Conservation (phyloP, 208 protist species). For the Trypanosoma platydactyli region DNA sequence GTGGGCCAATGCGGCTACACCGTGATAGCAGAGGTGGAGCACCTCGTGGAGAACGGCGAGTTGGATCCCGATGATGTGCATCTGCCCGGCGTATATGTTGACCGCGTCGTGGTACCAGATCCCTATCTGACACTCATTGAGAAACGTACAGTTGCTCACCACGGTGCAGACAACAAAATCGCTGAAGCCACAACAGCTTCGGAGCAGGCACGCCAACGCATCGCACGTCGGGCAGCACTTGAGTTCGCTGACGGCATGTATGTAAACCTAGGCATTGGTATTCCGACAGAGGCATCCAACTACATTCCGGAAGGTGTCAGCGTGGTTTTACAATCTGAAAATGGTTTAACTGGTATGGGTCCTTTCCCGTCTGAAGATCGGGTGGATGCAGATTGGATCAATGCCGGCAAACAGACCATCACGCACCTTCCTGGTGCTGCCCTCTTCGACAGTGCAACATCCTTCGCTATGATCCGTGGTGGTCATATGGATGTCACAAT, state of each 20-base stretch:
- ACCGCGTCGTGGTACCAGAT: conserved; percentile 56
- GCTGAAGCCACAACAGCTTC: conserved; percentile 9
- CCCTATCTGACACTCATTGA: conserved; percentile 55
- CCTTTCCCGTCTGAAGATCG: conserved; percentile 76
- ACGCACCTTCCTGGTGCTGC: conserved; percentile 93
- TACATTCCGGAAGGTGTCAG: conserved; percentile 66
- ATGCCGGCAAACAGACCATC: conserved; percentile 95
- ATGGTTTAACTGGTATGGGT: conserved; percentile 89
- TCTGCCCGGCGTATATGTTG: conserved; percentile 77
- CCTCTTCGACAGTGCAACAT: conserved; percentile 92
- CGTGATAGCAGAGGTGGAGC: conserved; percentile 90
- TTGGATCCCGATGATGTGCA: conserved; percentile 67
- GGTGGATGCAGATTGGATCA: conserved; percentile 92
- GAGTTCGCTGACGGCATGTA: conserved; percentile 94
- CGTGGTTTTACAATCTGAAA: conserved; percentile 88
- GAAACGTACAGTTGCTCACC: conserved; percentile 31
- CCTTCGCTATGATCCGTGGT: conserved; percentile 98
- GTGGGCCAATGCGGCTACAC: conserved; percentile 71
- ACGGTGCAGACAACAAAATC: background rate
- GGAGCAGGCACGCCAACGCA: conserved; percentile 61
- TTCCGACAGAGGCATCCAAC: conserved; percentile 91
- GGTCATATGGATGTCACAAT: conserved; percentile 96
- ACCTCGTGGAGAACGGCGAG: conserved; percentile 82
- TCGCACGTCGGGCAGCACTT: conserved; percentile 86
- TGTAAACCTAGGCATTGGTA: conserved; percentile 94